phyloP scores from a whole-genome alignment of 495 filamentous ascomycete species.

The Neurospora africana region DNA sequence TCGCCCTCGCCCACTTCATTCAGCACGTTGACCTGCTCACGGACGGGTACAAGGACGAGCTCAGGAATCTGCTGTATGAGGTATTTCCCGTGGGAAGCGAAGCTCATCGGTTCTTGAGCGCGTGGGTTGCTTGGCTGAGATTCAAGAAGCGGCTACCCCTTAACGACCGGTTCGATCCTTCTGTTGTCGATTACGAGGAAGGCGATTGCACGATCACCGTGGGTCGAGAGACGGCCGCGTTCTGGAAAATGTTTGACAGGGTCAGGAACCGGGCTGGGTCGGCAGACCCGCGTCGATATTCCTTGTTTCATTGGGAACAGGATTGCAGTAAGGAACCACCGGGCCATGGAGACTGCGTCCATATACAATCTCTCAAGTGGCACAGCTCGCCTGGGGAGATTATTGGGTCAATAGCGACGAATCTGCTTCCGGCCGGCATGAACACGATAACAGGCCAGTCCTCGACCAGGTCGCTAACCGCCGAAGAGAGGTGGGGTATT shows the following conservation, averaged over 20 bases:
- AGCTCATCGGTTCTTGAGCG: not conserved
- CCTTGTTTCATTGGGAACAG: not conserved
- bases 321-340: not conserved
- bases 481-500: not conserved
- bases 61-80: not conserved
- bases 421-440: not conserved
- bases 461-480: not conserved
- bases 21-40: not conserved
- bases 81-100: not conserved
- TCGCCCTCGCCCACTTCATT: not conserved
- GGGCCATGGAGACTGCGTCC: not conserved
- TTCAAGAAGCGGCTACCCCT: not conserved
- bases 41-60: not conserved
- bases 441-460: not conserved
- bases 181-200: not conserved
- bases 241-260: not conserved
- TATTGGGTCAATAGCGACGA: not conserved
- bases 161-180: not conserved
- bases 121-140: not conserved
- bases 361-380: not conserved
- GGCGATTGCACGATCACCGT: not conserved
- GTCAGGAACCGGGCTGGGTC: not conserved
- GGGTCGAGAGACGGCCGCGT: not conserved
- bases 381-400: not conserved
- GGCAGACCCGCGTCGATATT: not conserved